These are phyloP conservation scores for Citrus reticulata DNA, from an alignment of 345 rosid species.

Conservation along the genomic window DNA sequence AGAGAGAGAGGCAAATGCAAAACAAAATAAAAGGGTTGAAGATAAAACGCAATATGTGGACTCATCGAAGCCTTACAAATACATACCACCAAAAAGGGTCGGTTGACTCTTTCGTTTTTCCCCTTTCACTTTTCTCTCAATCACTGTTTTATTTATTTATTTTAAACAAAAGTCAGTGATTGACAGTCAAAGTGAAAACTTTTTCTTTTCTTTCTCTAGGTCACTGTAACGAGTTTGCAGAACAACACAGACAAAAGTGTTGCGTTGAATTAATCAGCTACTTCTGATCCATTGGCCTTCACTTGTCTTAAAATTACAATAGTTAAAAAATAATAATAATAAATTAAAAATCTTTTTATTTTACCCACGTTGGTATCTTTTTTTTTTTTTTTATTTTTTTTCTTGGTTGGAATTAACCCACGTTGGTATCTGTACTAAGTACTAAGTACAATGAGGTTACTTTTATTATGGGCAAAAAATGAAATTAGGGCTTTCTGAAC, in stretches of 20 bases:
- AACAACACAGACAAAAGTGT: background rate
- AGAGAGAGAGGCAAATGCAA: background rate
- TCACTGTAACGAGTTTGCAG: background rate
- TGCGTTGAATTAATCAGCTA: background rate
- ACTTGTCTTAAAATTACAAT: background rate
- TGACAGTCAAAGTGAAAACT: conserved; percentile 1
- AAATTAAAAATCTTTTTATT: background rate
- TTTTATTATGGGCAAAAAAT: background rate
- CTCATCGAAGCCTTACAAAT: conserved; percentile 70
- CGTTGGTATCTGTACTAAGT: conserved; percentile 15
- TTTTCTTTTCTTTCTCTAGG: background rate
- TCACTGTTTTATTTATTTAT: conserved; percentile 7
- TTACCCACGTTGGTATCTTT: too few relatives aligned
- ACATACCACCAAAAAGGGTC: conserved; percentile 36
- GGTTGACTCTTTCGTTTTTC: conserved; percentile 50
- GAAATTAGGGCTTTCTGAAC: background rate
- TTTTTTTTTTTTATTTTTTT: background rate
- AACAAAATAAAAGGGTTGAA: conserved; percentile 3
- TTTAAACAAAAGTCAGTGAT: conserved; percentile 31
- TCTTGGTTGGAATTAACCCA: too few relatives aligned
- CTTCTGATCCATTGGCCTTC: conserved; percentile 7
- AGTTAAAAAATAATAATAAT: too few relatives aligned
- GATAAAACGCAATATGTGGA: conserved; percentile 63
- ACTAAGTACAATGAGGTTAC: background rate
- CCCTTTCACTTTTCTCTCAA: conserved; percentile 19